Base-by-base conservation (phyloP, 1,284 basidiomycete genomes). In the Somion occarium region DNA sequence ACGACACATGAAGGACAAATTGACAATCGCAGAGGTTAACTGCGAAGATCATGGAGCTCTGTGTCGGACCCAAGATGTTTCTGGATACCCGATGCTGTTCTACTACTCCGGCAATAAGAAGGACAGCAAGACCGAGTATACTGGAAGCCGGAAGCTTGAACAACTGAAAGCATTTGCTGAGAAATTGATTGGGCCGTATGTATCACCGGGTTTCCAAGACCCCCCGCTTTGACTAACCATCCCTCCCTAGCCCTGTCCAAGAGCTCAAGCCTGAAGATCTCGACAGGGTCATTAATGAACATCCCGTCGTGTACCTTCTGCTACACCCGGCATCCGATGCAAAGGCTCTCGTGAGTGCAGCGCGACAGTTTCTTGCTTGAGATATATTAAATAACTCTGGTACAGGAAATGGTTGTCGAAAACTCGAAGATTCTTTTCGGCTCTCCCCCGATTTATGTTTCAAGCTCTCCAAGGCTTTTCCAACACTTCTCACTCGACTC, bases 21-120 rank as follows among this genome's bases (percentile, higher is more conserved):
- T 93, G 34, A 87, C 79, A 45, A 72, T 98, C 9, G 91, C 83
- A 1, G 85, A 94, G 53, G 85, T 98, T 22, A 82, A 98, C 64
- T 98, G 93, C 61, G 93, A 95, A 19, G 80, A 75, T 0, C 71
- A 93, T 61, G 72, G 73, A 25, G 64, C 73, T 0, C 63, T 93
- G 2, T 97, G 94, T 66, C 70, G 73, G 37, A 61, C 69, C 5
- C 74, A 93, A 53, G 77, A 75, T 4, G 74, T 98, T 20, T 64
- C 75, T 30, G 90, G 89, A 3, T 98, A 88, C 67, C 93, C 94
- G 1, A 91, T 85, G 48, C 70, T 96, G 30, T 70, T 82, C 42
- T 86, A 88, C 72, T 90, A 78, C 44, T 75, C 71, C 3, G 64
- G 57, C 5, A 58, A 71, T 12, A 75, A 70, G 3, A 64, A 64